These are phyloP conservation scores for Scutellaria galericulata DNA, from an alignment of 257 asterid genomes.

Conservation along the genomic window DNA sequence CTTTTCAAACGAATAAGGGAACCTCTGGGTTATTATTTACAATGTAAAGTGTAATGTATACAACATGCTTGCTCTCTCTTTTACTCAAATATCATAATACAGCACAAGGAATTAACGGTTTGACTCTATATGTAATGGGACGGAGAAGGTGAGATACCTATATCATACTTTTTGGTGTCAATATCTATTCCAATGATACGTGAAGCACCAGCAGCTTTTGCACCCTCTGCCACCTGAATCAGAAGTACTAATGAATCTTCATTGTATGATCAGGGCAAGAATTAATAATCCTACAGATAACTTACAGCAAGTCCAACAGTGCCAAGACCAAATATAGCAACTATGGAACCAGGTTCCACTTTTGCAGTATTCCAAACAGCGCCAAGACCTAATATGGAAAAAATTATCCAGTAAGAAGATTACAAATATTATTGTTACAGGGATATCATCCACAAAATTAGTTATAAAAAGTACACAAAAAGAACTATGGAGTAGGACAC, in stretches of 20 bases:
- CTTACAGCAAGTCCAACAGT: slow-evolving; percentile 98
- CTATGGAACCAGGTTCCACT: slow-evolving; percentile 92
- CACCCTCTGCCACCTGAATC: slow-evolving; percentile 97
- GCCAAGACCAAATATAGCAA: slow-evolving; percentile 97
- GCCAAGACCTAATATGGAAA: slow-evolving; percentile 77
- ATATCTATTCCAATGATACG: slow-evolving; percentile 92
- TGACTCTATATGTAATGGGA: background rate
- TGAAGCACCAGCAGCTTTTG: slow-evolving; percentile 98
- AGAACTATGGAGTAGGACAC: too few species aligned
- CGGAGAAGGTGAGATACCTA: slow-evolving; percentile 48
- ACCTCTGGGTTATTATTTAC: too few species aligned
- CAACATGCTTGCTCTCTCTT: too few species aligned
- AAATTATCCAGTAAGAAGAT: slow-evolving; percentile 13
- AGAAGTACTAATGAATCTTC: slow-evolving; percentile 30
- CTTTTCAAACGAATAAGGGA: too few species aligned
- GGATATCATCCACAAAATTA: too few species aligned
- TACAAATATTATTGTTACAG: background rate
- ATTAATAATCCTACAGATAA: slow-evolving; percentile 33
- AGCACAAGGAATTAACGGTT: background rate
- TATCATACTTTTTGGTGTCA: slow-evolving; percentile 81
- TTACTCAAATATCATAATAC: too few species aligned
- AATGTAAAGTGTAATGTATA: too few species aligned
- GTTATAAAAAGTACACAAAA: too few species aligned
- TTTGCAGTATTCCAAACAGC: slow-evolving; percentile 99
- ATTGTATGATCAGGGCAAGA: slow-evolving; percentile 11